Percentiles rank a stretch among this genome's conserved stretches.
These are phyloP conservation scores for Plicaturopsis crispa DNA, from an alignment of 768 basidiomycete genomes.

Conservation along the genomic window DNA sequence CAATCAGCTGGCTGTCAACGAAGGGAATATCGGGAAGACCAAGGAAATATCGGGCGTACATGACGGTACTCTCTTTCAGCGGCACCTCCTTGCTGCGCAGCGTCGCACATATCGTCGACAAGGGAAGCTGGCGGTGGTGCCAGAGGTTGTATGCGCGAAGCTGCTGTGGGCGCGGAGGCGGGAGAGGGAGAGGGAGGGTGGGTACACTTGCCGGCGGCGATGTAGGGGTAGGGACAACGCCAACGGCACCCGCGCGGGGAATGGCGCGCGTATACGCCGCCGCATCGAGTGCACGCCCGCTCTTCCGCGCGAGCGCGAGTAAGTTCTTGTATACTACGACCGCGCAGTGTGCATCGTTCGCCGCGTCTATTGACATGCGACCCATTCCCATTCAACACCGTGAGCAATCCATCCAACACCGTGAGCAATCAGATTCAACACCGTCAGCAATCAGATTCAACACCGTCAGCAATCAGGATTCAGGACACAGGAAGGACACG, in stretches of 20 bases:
- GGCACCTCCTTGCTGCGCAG: conserved; percentile 30
- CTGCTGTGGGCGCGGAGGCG: conserved; percentile 26
- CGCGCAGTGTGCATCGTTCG: conserved; percentile 43
- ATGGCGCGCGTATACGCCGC: conserved; percentile 21
- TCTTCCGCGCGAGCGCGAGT: conserved; percentile 19
- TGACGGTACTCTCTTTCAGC: conserved; percentile 37
- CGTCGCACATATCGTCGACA: conserved; percentile 30
- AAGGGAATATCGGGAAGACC: conserved; percentile 1
- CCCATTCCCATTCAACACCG: neutral
- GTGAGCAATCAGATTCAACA: too few relatives aligned
- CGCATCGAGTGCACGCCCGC: conserved; percentile 11
- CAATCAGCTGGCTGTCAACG: neutral
- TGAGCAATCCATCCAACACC: too few relatives aligned
- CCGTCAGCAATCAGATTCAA: too few relatives aligned
- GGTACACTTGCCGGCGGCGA: neutral
- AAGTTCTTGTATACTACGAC: conserved; percentile 34
- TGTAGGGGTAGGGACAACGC: neutral
- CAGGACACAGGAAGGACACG: too few relatives aligned
- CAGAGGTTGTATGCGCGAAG: conserved; percentile 39
- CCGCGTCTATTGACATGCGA: conserved; percentile 30
- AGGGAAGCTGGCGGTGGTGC: conserved; percentile 25
- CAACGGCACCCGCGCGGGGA: neutral
- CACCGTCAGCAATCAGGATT: too few relatives aligned
- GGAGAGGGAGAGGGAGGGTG: too few relatives aligned
- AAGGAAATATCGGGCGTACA: conserved; percentile 21